These are phyloP conservation scores for Rhododendron mucronatum DNA, from an alignment of 148 eudicot species.

Conservation along the genomic window DNA sequence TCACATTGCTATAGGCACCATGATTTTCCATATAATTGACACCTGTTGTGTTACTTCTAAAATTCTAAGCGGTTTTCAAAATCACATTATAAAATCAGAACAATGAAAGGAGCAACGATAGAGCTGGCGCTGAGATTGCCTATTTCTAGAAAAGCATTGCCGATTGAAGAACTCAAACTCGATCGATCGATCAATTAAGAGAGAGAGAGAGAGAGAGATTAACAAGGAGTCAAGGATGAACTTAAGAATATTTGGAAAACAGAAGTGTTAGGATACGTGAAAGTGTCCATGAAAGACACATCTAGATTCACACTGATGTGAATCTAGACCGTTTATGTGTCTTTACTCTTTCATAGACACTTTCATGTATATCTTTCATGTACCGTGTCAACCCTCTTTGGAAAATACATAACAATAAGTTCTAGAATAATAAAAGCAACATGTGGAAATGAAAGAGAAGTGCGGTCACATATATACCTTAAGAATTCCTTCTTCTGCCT, in stretches of 20 bases:
- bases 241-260: too few species aligned
- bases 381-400: too few species aligned
- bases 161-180: not conserved
- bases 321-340: too few species aligned
- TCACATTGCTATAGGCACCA: not conserved
- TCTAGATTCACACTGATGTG: too few species aligned
- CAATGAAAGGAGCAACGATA: not conserved
- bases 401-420: not conserved
- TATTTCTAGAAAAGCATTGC: not conserved
- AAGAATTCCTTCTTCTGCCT: slow-evolving; percentile 57
- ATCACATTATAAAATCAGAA: not conserved
- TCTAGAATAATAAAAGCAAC: not conserved
- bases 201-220: too few species aligned
- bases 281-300: too few species aligned
- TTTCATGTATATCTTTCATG: too few species aligned
- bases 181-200: too few species aligned
- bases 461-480: slow-evolving; percentile 38
- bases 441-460: not conserved
- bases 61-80: not conserved
- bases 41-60: not conserved
- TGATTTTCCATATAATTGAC: not conserved
- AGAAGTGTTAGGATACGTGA: too few species aligned
- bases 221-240: too few species aligned
- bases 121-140: not conserved
- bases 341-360: too few species aligned